These are phyloP conservation scores for Plantago ovata DNA, from an alignment of 257 asterid species.

Conservation along the genomic window DNA sequence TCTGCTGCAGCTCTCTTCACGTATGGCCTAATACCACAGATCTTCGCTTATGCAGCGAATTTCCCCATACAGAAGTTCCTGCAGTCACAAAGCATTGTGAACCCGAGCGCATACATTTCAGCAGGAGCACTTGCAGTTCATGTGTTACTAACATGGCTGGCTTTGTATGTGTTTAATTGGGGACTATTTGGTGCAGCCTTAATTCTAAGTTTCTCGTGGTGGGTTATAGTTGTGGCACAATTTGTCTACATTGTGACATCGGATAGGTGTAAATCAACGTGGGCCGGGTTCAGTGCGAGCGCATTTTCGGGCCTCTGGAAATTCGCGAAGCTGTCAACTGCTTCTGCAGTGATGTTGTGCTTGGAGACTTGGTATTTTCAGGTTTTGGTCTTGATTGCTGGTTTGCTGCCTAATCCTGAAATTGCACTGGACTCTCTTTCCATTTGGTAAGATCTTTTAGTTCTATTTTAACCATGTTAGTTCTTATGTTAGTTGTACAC, in stretches of 20 bases:
- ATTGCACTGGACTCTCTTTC: conserved; percentile 52
- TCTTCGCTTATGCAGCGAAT: conserved; percentile 58
- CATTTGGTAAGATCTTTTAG: conserved; percentile 35
- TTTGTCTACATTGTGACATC: conserved; percentile 39
- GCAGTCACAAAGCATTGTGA: conserved; percentile 62
- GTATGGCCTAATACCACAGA: conserved; percentile 57
- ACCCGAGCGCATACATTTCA: conserved; percentile 57
- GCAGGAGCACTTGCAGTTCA: conserved; percentile 40
- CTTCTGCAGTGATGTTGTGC: conserved; percentile 64
- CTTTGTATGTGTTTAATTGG: conserved; percentile 38
- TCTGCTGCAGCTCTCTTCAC: conserved; percentile 44
- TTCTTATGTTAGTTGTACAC: too few species aligned
- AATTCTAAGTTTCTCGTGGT: conserved; percentile 63
- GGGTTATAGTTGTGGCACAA: conserved; percentile 53
- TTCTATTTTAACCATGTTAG: background rate
- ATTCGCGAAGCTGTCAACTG: conserved; percentile 50
- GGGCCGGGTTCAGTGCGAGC: conserved; percentile 48
- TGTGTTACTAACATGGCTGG: conserved; percentile 41
- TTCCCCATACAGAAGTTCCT: conserved; percentile 59
- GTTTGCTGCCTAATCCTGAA: conserved; percentile 51
- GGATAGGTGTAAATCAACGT: conserved; percentile 36
- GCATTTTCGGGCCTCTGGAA: conserved; percentile 55
- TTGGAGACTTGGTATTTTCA: conserved; percentile 63
- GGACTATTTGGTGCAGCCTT: conserved; percentile 53
- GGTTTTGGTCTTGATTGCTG: conserved; percentile 46